Evolutionary conservation across 495 filamentous ascomycete genomes (phyloP).

Genomic region (Aspergillus steynii): DNA sequence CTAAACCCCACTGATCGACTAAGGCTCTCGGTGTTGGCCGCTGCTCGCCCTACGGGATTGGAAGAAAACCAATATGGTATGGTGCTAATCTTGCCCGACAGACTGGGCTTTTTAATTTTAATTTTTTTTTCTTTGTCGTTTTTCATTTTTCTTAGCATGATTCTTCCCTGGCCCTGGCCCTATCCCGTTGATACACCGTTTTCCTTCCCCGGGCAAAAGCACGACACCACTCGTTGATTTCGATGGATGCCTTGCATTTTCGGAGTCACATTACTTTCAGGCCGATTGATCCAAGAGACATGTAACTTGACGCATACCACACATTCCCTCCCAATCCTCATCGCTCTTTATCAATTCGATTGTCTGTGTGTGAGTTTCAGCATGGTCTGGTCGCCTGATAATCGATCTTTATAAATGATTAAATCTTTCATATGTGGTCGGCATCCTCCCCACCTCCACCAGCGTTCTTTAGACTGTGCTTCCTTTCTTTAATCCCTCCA

Average conservation of each 20-base stretch:
- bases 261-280: conserved; percentile 1
- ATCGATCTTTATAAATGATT: conserved; percentile 9
- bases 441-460: background rate
- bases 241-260: conserved; percentile 12
- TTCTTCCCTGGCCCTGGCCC: conserved; percentile 6
- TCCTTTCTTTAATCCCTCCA: background rate
- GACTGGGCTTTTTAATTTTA: conserved; percentile 9
- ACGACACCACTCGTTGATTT: conserved; percentile 1
- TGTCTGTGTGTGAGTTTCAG: background rate
- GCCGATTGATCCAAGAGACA: conserved; percentile 5
- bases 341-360: background rate
- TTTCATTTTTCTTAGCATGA: conserved; percentile 1
- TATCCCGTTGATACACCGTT: conserved; percentile 8
- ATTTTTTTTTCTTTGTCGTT: background rate
- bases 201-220: conserved; percentile 4
- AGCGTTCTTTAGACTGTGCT: conserved; percentile 5
- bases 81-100: conserved; percentile 12
- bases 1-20: conserved; percentile 20
- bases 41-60: conserved; percentile 12
- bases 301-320: background rate
- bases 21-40: conserved; percentile 12
- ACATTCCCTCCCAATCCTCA: background rate
- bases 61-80: conserved; percentile 10
- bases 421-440: background rate
- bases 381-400: conserved; percentile 10